These are phyloP conservation scores for Pichia exigua DNA, from an alignment of 805 yeast genomes.

Conservation along the genomic window DNA sequence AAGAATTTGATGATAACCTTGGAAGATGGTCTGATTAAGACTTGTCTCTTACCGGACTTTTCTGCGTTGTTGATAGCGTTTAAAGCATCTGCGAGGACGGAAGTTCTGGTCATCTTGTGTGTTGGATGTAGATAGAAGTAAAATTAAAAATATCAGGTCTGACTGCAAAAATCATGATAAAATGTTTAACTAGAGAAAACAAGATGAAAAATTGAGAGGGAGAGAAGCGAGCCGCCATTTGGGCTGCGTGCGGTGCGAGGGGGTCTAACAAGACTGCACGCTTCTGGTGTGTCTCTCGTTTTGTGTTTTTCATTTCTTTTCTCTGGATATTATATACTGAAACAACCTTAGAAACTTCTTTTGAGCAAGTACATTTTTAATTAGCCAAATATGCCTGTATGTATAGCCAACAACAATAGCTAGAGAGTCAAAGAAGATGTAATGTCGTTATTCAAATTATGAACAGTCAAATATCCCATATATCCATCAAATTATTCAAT, in stretches of 20 bases:
- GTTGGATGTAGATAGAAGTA: neutral
- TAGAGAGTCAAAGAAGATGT: neutral
- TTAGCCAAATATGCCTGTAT: conserved; percentile 9
- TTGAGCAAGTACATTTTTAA: neutral
- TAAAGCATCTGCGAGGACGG: conserved; percentile 97
- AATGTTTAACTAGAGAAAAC: neutral
- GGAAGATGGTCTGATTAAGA: conserved; percentile 95
- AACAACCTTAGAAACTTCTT: neutral
- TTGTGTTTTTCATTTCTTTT: neutral
- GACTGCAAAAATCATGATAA: no score
- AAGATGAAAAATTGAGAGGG: neutral
- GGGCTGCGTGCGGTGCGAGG: conserved; percentile 3
- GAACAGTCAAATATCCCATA: neutral
- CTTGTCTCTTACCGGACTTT: conserved; percentile 99
- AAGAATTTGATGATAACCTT: conserved; percentile 96
- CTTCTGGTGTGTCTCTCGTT: neutral
- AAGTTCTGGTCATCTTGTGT: conserved; percentile 81
- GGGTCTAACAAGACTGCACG: neutral
- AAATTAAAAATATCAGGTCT: no score
- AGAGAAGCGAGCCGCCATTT: neutral
- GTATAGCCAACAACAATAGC: neutral
- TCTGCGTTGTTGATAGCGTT: conserved; percentile 98
- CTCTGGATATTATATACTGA: neutral
- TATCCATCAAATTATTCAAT: neutral
- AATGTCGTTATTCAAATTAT: neutral